Percentiles rank a stretch among this genome's conserved stretches.
These are phyloP conservation scores for Grosmannia serpens DNA, from an alignment of 2,329 filamentous ascomycete species.

Conservation along the genomic window DNA sequence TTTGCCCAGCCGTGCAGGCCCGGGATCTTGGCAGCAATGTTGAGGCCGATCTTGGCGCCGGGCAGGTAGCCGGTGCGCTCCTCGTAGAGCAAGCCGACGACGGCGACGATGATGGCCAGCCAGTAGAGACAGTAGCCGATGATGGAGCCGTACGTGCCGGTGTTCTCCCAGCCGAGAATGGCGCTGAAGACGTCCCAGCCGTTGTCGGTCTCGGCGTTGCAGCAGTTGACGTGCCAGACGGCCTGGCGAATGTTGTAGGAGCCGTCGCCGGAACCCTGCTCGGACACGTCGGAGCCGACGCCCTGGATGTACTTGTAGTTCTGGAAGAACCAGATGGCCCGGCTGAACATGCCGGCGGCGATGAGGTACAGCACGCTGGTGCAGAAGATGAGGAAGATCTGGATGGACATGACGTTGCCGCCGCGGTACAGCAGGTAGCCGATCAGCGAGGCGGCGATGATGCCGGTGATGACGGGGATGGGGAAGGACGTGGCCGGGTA, in stretches of 20 bases:
- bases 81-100: constrained; percentile 46
- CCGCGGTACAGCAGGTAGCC: constrained; percentile 60
- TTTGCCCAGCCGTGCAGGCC: constrained; percentile 11
- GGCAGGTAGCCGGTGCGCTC: constrained; percentile 46
- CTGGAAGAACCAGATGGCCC: constrained; percentile 61
- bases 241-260: constrained; percentile 66
- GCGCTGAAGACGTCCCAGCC: constrained; percentile 86
- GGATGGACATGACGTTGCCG: constrained; percentile 12
- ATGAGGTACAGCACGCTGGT: constrained; percentile 75
- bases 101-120: constrained; percentile 47
- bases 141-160: constrained; percentile 76
- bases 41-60: constrained; percentile 15
- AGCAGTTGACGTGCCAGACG: constrained; percentile 82
- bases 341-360: constrained; percentile 68
- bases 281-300: constrained; percentile 42
- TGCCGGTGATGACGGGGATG: constrained; percentile 60
- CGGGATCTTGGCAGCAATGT: constrained; percentile 5
- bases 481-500: constrained; percentile 67
- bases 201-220: constrained; percentile 59
- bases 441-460: constrained; percentile 53
- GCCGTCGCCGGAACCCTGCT: constrained; percentile 48
- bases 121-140: constrained; percentile 85
- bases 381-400: constrained; percentile 57
- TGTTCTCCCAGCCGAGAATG: constrained; percentile 79
- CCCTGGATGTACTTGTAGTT: constrained; percentile 35